Percentiles rank a stretch among this genome's conserved stretches.
Evolutionary conservation across 2,329 filamentous ascomycete species (phyloP).

Genomic region (Coniochaeta pulveracea): DNA sequence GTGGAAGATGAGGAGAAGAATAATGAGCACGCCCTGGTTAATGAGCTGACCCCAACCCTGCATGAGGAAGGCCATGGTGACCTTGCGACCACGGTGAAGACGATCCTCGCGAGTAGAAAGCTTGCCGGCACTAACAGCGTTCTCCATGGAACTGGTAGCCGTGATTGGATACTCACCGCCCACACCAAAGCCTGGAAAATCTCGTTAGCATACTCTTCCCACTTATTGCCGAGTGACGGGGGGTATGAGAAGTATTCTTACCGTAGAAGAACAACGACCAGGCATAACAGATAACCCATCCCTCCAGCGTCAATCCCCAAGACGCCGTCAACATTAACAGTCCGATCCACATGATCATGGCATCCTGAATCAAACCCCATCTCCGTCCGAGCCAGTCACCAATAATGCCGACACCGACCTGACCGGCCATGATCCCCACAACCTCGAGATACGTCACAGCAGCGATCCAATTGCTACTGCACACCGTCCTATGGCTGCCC

Average conservation of each 20-base stretch:
- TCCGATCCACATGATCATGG: constrained; percentile 86
- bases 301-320: constrained; percentile 78
- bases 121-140: constrained; percentile 73
- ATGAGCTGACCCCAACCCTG: constrained; percentile 95
- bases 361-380: constrained; percentile 93
- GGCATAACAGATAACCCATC: constrained; percentile 95
- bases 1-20: constrained; percentile 83
- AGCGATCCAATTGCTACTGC: constrained; percentile 69
- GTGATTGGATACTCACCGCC: constrained; percentile 96
- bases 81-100: constrained; percentile 89
- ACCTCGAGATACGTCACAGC: constrained; percentile 88
- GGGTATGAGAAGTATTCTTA: constrained; percentile 22
- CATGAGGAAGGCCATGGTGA: constrained; percentile 94
- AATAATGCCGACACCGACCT: constrained; percentile 69
- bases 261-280: constrained; percentile 92
- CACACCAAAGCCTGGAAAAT: constrained; percentile 38
- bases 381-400: constrained; percentile 75
- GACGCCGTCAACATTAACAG: constrained; percentile 83
- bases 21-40: constrained; percentile 84
- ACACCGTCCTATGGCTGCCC: constrained; percentile 48
- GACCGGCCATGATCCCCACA: constrained; percentile 87
- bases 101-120: constrained; percentile 86
- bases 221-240: background rate
- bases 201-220: background rate
- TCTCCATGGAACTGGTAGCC: constrained; percentile 89